Evolutionary conservation across 1,284 basidiomycete genomes (phyloP), one percentile per base, ranked within the genome.

Genomic region (Chiua sp.): DNA sequence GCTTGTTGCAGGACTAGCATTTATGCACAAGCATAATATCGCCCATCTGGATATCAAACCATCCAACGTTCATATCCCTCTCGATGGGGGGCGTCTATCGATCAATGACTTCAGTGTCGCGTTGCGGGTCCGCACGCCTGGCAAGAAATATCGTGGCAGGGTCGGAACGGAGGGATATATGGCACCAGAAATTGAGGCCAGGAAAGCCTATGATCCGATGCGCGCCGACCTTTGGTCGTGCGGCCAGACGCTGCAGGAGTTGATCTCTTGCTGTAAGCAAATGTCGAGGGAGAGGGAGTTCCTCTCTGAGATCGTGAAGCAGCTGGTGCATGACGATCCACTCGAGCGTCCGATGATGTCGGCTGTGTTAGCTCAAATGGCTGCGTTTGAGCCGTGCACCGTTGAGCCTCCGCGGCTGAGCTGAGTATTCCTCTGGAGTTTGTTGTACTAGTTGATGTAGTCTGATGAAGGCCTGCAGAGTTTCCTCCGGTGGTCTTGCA

Each of bases 1-100:
- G 55, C 44, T 62, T 13, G 1, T 65, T 1, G 59, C 59, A 37
- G 63, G 35, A 3, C 55, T 65, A 1, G 51, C n/a, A 3, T 64
- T 64, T 37, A 62, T 62, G 59, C 56, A 64, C n/a, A 16, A 57
- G 35, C 32, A 62, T 8, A 39, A 49, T 0, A 46, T 62, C 10
- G 55, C 53, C 3, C 52, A 58, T 37, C 56, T 55, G 46, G 62
- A 57, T 11, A 4, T 59, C 1, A 63, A 57, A 20, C 62, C 57
- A 2, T 12, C 18, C 16, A 39, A 39, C 37, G 4, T 63, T 16
- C 18, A 20, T 18, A 39, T 39, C 18, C 62, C 37, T 5, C 2
- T 7, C 3, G 22, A 51, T 8, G 56, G 44, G 1, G 48, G 54
- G 2, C 23, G 16, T 39, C 42, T 63, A 1, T 59, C 61, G 4